Evolutionary conservation across 176 grass and related monocot species (phyloP), one percentile per base, ranked within the genome.

Genomic region (Metroxylon sagu): DNA sequence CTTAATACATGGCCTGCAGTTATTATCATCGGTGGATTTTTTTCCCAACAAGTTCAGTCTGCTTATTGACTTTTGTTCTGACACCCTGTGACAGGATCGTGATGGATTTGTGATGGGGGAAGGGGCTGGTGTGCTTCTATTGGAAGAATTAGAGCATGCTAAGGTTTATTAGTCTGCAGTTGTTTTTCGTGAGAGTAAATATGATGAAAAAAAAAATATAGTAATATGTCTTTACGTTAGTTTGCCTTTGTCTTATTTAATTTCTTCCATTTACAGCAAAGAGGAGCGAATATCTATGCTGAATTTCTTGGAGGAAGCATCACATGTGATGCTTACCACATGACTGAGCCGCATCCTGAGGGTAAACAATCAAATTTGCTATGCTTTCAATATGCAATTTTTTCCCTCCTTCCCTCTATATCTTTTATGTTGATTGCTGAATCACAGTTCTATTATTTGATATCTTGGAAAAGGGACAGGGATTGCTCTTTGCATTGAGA

Each of bases 41-140:
- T 4, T 53, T 10, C 59, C 70, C 19, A 23, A 23, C 62, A 12
- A 43, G 1, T 43, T 43, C 10, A 12, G 0, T 43, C 8, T 43
- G 35, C 12, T 43, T 43, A 43, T 43, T 43, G 35, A 12, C 35
- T 43, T 43, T 43, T 43, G 35, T 43, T 7, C 53, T 29, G 35
- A 50, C 65, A 70, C 69, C 26, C 1, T 62, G 48, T 53, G 57
- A 54, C 71, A 98, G 94, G 88, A 64, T 5, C 81, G 94, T 70
- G 94, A 98, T 79, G 94, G 94, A 76, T 98, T 98, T 83, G 94
- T 98, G 62, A 98, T 98, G 85, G 94, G 94, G 54, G 94, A 98
- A 86, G 94, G 94, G 39, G 84, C 94, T 55, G 88, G 94, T 51
- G 94, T 99, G 48, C 94, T 99, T 12, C 79, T 93, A 53, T 54